Evolutionary conservation across 805 yeast species (phyloP).

Genomic region (Tetrapisispora taiwanensis): DNA sequence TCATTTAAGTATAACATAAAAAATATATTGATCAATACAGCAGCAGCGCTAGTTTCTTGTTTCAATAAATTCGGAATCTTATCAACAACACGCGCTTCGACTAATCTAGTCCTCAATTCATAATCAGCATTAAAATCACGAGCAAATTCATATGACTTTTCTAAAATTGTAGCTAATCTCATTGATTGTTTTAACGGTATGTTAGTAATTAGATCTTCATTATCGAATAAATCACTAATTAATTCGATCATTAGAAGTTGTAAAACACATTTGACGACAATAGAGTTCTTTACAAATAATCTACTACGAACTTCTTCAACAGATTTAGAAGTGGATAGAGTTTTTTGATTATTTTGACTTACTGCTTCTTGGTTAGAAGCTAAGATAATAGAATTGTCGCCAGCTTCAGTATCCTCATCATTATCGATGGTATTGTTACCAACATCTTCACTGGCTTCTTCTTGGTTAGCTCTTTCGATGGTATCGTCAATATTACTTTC

Average conservation of each 20-base stretch:
- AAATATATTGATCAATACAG: constrained; percentile 71
- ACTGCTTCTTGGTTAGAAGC: constrained; percentile 1
- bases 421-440: constrained; percentile 25
- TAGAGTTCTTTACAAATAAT: constrained; percentile 53
- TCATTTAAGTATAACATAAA: constrained; percentile 55
- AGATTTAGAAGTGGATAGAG: constrained; percentile 8
- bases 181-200: constrained; percentile 61
- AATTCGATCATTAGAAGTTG: constrained; percentile 85
- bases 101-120: constrained; percentile 75
- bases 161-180: constrained; percentile 48
- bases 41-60: constrained; percentile 86
- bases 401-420: not conserved
- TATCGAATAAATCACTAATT: constrained; percentile 69
- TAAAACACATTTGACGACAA: constrained; percentile 85
- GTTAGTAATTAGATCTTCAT: constrained; percentile 50
- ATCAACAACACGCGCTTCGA: constrained; percentile 88
- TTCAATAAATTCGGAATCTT: constrained; percentile 82
- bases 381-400: not conserved
- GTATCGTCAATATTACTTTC: constrained; percentile 29
- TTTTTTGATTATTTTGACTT: constrained; percentile 8
- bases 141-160: constrained; percentile 70
- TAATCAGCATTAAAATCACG: constrained; percentile 80
- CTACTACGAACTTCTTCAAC: constrained; percentile 34
- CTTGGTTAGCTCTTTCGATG: constrained; percentile 25
- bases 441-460: constrained; percentile 29